A percentile compares a stretch with the other conserved stretches of the same genome.
These are phyloP conservation scores for Phoenix dactylifera DNA, from an alignment of 176 grass and related monocot genomes.

Conservation along the genomic window DNA sequence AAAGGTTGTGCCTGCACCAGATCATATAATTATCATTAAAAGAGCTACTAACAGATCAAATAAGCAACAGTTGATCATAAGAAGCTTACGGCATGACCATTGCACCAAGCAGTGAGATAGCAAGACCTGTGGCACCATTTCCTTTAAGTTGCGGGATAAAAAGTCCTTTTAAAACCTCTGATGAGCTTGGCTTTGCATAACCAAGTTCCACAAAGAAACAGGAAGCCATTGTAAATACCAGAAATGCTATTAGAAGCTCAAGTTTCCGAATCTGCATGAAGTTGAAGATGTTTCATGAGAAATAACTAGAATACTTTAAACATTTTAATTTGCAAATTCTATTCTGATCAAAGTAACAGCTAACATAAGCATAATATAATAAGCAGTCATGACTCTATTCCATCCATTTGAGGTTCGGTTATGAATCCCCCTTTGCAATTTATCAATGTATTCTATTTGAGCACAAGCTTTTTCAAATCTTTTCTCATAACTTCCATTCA, in stretches of 20 bases:
- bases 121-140: slow-evolving; percentile 86
- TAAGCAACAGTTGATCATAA: neutral
- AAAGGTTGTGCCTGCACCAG: slow-evolving; percentile 84
- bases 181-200: slow-evolving; percentile 72
- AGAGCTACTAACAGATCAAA: neutral
- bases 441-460: no score
- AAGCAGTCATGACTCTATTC: no score
- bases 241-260: slow-evolving; percentile 81
- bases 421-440: no score
- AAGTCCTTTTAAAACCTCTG: slow-evolving; percentile 86
- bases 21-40: slow-evolving; percentile 6
- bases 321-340: no score
- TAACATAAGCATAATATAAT: no score
- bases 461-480: no score
- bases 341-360: no score
- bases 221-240: slow-evolving; percentile 74
- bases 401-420: no score
- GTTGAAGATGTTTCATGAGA: slow-evolving; percentile 3
- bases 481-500: no score
- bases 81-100: slow-evolving; percentile 99
- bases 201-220: slow-evolving; percentile 89
- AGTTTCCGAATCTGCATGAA: slow-evolving; percentile 77
- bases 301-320: neutral
- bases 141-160: slow-evolving; percentile 96
- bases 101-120: slow-evolving; percentile 91